Evolutionary conservation across 2,329 filamentous ascomycete species (phyloP).

Genomic region (Pseudopithomyces chartarum): DNA sequence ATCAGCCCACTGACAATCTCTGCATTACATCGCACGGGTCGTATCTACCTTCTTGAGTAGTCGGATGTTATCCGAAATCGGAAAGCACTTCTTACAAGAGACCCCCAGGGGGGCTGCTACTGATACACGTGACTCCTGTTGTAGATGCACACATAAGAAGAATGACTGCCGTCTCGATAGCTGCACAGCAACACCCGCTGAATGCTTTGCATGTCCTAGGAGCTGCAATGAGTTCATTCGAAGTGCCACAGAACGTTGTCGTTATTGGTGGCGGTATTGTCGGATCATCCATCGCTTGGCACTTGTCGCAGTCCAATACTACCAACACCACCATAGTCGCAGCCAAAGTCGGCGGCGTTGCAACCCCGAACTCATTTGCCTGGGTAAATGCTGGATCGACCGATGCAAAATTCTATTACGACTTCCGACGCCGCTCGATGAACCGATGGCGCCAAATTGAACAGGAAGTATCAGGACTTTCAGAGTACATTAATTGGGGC

Average conservation of each 20-base stretch:
- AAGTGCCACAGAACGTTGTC: slow-evolving; percentile 7
- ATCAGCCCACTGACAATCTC: neutral
- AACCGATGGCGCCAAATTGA: slow-evolving; percentile 7
- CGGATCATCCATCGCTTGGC: slow-evolving; percentile 11
- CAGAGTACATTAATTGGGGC: slow-evolving; percentile 6
- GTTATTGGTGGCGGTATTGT: slow-evolving; percentile 13
- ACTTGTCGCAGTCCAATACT: slow-evolving; percentile 2
- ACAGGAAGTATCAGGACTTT: neutral
- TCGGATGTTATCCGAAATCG: neutral
- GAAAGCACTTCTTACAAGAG: neutral
- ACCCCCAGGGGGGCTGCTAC: no score
- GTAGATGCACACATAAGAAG: neutral
- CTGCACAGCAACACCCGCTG: neutral
- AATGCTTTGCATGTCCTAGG: neutral
- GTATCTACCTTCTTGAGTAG: neutral
- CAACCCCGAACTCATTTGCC: slow-evolving; percentile 10
- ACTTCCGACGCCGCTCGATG: slow-evolving; percentile 11
- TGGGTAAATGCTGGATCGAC: slow-evolving; percentile 11
- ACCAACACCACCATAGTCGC: slow-evolving; percentile 10
- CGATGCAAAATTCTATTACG: slow-evolving; percentile 6
- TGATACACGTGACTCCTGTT: neutral
- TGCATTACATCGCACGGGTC: neutral
- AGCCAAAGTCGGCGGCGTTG: slow-evolving; percentile 5
- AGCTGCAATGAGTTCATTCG: slow-evolving; percentile 1
- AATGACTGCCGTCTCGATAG: neutral